Evolutionary conservation across 75 land plant genomes (phyloP).

Genomic region (Cupressus sempervirens): DNA sequence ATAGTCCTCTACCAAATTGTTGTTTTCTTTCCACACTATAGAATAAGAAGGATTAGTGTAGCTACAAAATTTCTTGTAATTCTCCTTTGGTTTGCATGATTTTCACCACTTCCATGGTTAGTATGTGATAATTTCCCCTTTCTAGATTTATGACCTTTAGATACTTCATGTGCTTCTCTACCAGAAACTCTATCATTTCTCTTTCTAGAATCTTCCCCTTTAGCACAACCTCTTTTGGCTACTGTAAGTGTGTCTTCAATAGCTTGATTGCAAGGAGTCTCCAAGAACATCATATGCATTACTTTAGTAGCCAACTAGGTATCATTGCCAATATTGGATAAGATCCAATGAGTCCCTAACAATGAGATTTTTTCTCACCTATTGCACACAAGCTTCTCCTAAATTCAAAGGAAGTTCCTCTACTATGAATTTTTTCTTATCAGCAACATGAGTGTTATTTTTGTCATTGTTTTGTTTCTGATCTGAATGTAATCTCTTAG

Average conservation of each 20-base stretch:
- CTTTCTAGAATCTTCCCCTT: neutral
- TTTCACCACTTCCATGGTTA: neutral
- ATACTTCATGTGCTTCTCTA: neutral
- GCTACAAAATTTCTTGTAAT: neutral
- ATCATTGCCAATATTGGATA: slow-evolving; percentile 36
- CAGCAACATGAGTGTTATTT: neutral
- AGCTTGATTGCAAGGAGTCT: slow-evolving; percentile 10
- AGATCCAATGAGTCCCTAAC: slow-evolving; percentile 3
- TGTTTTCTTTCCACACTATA: neutral
- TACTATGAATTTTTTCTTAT: neutral
- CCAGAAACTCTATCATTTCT: neutral
- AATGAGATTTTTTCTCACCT: neutral
- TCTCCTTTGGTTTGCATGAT: slow-evolving; percentile 1
- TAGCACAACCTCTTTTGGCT: neutral
- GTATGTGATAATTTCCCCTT: neutral
- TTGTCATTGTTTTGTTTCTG: neutral
- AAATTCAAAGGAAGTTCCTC: slow-evolving; percentile 4
- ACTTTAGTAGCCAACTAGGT: slow-evolving; percentile 73
- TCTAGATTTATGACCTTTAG: neutral
- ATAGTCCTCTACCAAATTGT: neutral
- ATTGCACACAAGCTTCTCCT: slow-evolving; percentile 11
- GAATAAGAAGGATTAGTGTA: neutral
- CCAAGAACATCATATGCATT: slow-evolving; percentile 39
- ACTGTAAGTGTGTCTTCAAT: neutral
- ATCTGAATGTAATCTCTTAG: neutral